Base-by-base conservation (phyloP, 2,329 filamentous ascomycete genomes). In the Pestalotiopsis fici region DNA sequence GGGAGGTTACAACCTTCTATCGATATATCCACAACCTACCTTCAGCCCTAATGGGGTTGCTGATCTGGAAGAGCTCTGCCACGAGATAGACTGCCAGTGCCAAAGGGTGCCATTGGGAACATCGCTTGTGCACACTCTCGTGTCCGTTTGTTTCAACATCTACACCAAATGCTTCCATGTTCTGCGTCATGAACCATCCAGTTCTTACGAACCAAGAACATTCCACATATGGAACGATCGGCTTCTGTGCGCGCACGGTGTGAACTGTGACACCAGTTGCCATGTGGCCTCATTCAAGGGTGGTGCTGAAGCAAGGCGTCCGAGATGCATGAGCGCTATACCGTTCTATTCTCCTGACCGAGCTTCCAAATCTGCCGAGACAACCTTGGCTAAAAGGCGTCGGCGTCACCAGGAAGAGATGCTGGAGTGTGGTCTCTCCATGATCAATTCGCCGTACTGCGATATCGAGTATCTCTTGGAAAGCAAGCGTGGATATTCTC, bases 111-210 rank as follows among this genome's bases (percentile, higher is more conserved):
- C 18, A 27, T 35, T 13, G 31, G n/a, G 15, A 7, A 27, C n/a
- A 11, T 18, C 13, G 13, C 25, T 27, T 35, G 31, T 6, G n/a
- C 57, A 60, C 39, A 69, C 67, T 61, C 69, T 72, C 62, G 69
- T 71, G 25, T 75, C 70, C 11, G 67, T 77, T 4, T 77, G 75
- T 61, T 78, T 78, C 65, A 78, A 78, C 43, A 74, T 78, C 31
- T 76, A 77, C 66, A 75, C 75, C 7, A 76, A 74, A 28, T 25
- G 67, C 2, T 77, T 77, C 67, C 70, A 72, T 2, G 64, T 72
- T 13, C 71, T 73, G 6, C 71, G 72, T 43, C 74, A 76, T 59
- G 74, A 76, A 61, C 66, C 54, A 66, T 66, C n/a, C 57, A 67
- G 5, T 64, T 69, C 55, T 67, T 67, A 28, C 69, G 69, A 66